Evolutionary conservation across 2,329 filamentous ascomycete species (phyloP), one percentile per base, ranked within the genome.

Genomic region (Zelopaecilomyces penicillatus): DNA sequence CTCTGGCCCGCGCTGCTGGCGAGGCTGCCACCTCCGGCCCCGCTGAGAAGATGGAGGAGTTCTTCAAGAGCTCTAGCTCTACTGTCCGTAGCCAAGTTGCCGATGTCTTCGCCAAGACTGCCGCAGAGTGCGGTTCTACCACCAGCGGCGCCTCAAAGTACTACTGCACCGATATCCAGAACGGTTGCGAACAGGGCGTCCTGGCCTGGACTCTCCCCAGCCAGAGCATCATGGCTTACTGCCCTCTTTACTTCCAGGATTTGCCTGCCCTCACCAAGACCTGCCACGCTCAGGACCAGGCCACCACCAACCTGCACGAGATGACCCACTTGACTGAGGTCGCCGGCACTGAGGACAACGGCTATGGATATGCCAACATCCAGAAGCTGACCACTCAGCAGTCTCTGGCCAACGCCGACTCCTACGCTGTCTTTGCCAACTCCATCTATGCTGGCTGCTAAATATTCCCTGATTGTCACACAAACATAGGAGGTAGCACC

Each of bases 261-360:
- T 67, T 84, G 8, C 66, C 74, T 0, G 66, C 69, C 2, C 48
- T 77, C 26, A 63, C 71, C 11, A 53, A 53, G 6, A 63, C 57
- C 1, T 85, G 82, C 65, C 78, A 83, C 57, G 71, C 55, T 4
- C 80, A 85, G 62, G 80, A 83, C 56, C 76, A 81, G 63, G 76
- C 75, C 5, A 81, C 75, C 11, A 83, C 80, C 26, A 71, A 71
- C 29, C 60, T 85, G 9, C 82, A 85, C 56, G 82, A 85, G 68
- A 68, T 73, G 52, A 82, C 80, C 8, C 82, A 85, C 56, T 50
- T 73, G 68, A 73, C 19, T 64, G 71, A 55, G 70, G 64, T 61
- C 50, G 75, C 75, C 42, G 76, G 78, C 7, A 83, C 79, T 4
- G 60, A 71, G 4, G 81, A 85, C 55, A 64, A 73, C 42, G 78